Evolutionary conservation across 805 yeast genomes (phyloP), one percentile per base, ranked within the genome.

Genomic region (Naumovozyma dairenensis): DNA sequence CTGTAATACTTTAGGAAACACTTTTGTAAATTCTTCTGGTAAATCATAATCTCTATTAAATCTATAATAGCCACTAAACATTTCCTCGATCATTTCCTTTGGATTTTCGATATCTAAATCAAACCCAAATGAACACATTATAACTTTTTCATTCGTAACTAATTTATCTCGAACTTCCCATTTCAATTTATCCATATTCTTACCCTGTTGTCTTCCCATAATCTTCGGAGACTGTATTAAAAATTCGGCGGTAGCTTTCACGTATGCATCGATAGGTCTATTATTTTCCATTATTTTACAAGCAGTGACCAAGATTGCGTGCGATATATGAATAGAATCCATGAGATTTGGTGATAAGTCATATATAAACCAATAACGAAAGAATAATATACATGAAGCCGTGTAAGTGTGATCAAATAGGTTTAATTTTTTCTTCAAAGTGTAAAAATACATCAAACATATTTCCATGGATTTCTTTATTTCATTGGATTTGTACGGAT

Each of bases 261-360:
- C 54, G 36, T 54, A 58, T 6, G 51, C 54, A 28, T 55, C 58
- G 2, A 52, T 51, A 3, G 61, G 61, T 34, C 63, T 50, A 39
- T 57, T 57, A 30, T 58, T 58, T 38, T 58, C 63, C 42, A 55
- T 48, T 6, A 53, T 40, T 40, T 58, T 58, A 35, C 63, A 57
- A 3, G 61, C 58, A 3, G 62, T 58, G 6, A 57, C 60, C n/a
- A 58, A 30, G 14, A 57, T 46, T 1, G 58, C 55, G 34, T 55
- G 57, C 3, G 62, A 46, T 8, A 58, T 36, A 32, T 53, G 53
- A 13, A 55, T 48, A 28, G 61, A 54, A 9, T 54, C 55, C 3
- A 48, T 39, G 4, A 49, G 25, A n/a, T 43, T 43, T 5, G 43
- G 36, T 17, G 60, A 59, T 18, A 58, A 34, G 5, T 51, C 55